Conservation (phyloP, 1,139 yeast species). For the Diutina pseudorugosa region DNA sequence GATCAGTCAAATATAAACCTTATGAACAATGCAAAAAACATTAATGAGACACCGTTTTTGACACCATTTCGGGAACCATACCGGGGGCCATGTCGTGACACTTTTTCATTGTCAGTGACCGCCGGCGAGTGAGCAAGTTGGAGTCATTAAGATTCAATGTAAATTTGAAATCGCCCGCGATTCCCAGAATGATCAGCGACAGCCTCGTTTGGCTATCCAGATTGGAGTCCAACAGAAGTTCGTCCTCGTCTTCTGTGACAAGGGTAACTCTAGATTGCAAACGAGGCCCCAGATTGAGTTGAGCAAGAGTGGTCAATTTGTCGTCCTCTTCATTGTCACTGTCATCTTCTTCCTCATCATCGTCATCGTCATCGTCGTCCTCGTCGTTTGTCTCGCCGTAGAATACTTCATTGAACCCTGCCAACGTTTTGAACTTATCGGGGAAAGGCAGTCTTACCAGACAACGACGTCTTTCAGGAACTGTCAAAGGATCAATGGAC, state of each 20-base stretch:
- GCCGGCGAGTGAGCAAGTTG: constrained; percentile 26
- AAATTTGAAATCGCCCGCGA: constrained; percentile 29
- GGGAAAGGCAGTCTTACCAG: not conserved
- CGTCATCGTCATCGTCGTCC: constrained; percentile 9
- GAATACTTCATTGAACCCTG: constrained; percentile 22
- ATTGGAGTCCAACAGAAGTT: constrained; percentile 6
- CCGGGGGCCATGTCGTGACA: not conserved
- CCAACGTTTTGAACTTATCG: not conserved
- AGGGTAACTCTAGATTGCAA: constrained; percentile 4
- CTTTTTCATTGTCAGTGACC: constrained; percentile 7
- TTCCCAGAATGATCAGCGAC: constrained; percentile 29
- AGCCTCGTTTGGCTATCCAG: constrained; percentile 28
- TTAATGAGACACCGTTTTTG: not conserved
- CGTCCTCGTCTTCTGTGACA: constrained; percentile 6
- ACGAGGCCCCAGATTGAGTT: constrained; percentile 5
- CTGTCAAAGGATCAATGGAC: not conserved
- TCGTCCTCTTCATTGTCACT: constrained; percentile 12
- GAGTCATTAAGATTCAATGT: constrained; percentile 33
- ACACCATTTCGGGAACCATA: not conserved
- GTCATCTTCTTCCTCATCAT: constrained; percentile 12
- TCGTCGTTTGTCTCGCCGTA: constrained; percentile 10
- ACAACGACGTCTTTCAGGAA: not conserved
- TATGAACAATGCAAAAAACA: not conserved
- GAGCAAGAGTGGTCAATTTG: constrained; percentile 11
- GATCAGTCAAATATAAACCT: too few species aligned